phyloP scores from a whole-genome alignment of 208 protist species.

The Trypanosoma melophagium region DNA sequence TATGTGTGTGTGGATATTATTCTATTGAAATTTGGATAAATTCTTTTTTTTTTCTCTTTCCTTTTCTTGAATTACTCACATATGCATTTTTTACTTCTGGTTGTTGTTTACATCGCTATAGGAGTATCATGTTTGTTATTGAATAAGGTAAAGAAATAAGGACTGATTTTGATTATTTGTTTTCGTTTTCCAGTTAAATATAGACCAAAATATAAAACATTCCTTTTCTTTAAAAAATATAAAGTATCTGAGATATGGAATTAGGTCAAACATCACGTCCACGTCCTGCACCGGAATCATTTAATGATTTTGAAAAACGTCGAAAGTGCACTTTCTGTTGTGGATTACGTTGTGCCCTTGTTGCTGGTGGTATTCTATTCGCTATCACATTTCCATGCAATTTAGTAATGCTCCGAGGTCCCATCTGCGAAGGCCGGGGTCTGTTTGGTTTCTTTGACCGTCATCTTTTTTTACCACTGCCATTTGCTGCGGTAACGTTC shows the following conservation, averaged over 20 bases:
- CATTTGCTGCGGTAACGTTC: conserved; percentile 69
- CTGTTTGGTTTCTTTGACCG: conserved; percentile 63
- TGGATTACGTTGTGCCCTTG: conserved; percentile 46
- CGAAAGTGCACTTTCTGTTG: conserved; percentile 81
- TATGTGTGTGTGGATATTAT: too few relatives aligned
- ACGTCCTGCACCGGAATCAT: conserved; percentile 39
- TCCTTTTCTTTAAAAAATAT: background rate
- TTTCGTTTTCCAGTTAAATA: background rate
- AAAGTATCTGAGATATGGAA: conserved; percentile 37
- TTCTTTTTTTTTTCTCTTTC: too few relatives aligned
- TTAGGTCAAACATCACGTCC: conserved; percentile 64
- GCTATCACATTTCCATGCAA: conserved; percentile 68
- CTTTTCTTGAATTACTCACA: too few relatives aligned
- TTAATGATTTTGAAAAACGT: conserved; percentile 55
- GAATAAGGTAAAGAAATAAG: conserved; percentile 2
- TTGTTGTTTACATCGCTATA: too few relatives aligned
- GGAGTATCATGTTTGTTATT: too few relatives aligned
- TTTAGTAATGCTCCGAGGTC: conserved; percentile 41
- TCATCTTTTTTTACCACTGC: conserved; percentile 61
- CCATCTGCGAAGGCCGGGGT: conserved; percentile 48
- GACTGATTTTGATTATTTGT: background rate
- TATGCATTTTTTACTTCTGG: too few relatives aligned
- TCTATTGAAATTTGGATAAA: too few relatives aligned
- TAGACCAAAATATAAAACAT: too few relatives aligned
- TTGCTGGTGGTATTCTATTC: conserved; percentile 39